Evolutionary conservation across 1,284 basidiomycete species (phyloP), one percentile per base, ranked within the genome.

Genomic region (Anthracocystis panici-leucophaei): DNA sequence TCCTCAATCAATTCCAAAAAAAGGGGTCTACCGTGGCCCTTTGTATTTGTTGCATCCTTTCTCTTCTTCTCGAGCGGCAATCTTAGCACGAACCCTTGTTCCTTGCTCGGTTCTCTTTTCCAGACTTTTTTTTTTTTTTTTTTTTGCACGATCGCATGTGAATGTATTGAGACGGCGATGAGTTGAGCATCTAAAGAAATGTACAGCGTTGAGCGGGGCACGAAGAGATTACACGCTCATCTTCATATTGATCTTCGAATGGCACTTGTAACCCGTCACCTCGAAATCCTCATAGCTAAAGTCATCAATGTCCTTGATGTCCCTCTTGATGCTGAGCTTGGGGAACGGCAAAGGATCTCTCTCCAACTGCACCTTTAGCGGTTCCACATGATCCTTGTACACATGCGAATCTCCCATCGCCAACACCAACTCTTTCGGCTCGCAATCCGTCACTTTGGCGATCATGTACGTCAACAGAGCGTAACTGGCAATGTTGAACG

Each of bases 401-500:
- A 99, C 94, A 82, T 99, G 96, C 4, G 96, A 95, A 80, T 99
- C 96, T 8, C 96, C 96, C 81, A 99, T 82, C 91, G 86, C 95
- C 92, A 79, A 95, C 80, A 95, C 89, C 55, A 99, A 90, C 85
- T 97, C 93, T 83, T 92, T 90, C 0, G 96, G 90, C 48, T 92
- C 91, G 14, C 93, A 95, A 55, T 89, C 89, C 3, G 96, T 98
- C 58, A 97, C 91, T 29, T 91, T 90, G 14, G 96, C 96, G 75
- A 99, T 91, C 93, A 99, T 96, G 86, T 97, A 94, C 0, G 95
- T 97, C 58, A 99, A 89, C 20, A 99, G 89, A 1, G 97, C 93
- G 85, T 99, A 99, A 1, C 94, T 96, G 10, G 96, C 96, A 86
- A 99, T 98, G 87, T 99, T 99, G 90, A 99, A 99, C 0, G 96